Conservation (phyloP, 352 stramenopile species). For the Globisporangium echinulatum region DNA sequence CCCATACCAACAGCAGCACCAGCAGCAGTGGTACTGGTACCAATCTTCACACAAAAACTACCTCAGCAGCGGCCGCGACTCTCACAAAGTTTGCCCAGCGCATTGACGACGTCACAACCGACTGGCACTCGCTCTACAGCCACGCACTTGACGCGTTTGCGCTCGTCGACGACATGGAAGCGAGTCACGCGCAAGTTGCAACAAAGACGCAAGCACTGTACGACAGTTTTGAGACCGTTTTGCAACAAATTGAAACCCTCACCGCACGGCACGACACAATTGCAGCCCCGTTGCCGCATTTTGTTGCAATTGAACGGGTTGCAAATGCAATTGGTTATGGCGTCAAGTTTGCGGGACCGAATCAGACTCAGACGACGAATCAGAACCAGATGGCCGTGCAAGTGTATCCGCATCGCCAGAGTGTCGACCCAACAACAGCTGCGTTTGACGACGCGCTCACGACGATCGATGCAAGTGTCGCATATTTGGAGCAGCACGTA, state of each 20-base stretch:
- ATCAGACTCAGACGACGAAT: constrained; percentile 2
- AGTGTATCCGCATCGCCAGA: constrained; percentile 70
- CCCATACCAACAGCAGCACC: background rate
- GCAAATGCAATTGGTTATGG: constrained; percentile 58
- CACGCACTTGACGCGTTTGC: constrained; percentile 57
- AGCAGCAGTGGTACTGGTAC: background rate
- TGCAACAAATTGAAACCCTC: constrained; percentile 58
- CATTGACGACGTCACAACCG: constrained; percentile 23
- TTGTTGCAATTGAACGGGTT: constrained; percentile 52
- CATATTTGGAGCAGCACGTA: constrained; percentile 67
- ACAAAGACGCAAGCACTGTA: constrained; percentile 73
- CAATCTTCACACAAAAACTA: background rate
- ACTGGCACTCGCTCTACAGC: constrained; percentile 38
- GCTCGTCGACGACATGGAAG: constrained; percentile 76
- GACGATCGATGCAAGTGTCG: constrained; percentile 60
- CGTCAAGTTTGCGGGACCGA: constrained; percentile 54
- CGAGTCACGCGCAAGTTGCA: constrained; percentile 69
- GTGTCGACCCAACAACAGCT: constrained; percentile 60
- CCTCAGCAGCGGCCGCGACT: constrained; percentile 12
- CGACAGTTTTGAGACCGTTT: constrained; percentile 62
- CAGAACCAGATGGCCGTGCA: constrained; percentile 35
- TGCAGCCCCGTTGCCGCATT: constrained; percentile 62
- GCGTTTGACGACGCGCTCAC: constrained; percentile 56
- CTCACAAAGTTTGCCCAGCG: constrained; percentile 24
- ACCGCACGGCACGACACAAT: constrained; percentile 57